phyloP scores from a whole-genome alignment of 2,329 filamentous ascomycete genomes.

The Colletotrichum lindemuthianum region DNA sequence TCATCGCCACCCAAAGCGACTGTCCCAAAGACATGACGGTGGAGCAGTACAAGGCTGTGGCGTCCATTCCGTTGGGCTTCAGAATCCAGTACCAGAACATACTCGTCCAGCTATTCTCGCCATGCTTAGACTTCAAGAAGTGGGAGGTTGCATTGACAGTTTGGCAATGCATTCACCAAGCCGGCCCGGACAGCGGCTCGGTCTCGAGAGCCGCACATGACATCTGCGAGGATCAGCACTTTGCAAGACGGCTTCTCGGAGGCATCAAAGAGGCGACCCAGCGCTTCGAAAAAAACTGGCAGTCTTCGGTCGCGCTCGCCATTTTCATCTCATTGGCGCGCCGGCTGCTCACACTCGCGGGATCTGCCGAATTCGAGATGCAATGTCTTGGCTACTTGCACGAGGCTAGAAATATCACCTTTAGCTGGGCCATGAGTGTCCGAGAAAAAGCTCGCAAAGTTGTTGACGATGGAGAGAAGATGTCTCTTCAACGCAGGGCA shows the following conservation, averaged over 20 bases:
- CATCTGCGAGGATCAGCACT: neutral
- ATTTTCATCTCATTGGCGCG: conserved; percentile 51
- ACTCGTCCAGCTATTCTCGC: conserved; percentile 57
- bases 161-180: conserved; percentile 60
- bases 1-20: conserved; percentile 58
- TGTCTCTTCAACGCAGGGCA: conserved; percentile 44
- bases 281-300: conserved; percentile 61
- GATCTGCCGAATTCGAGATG: conserved; percentile 35
- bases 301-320: conserved; percentile 53
- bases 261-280: conserved; percentile 44
- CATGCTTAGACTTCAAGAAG: conserved; percentile 61
- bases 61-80: conserved; percentile 57
- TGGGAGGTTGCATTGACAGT: conserved; percentile 58
- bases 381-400: conserved; percentile 46
- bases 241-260: conserved; percentile 41
- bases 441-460: conserved; percentile 39
- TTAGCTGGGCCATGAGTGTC: conserved; percentile 53
- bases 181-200: conserved; percentile 46
- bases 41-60: conserved; percentile 65
- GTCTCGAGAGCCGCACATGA: neutral
- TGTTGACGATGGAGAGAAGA: conserved; percentile 41
- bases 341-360: conserved; percentile 54
- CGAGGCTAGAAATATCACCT: conserved; percentile 44
- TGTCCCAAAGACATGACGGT: conserved; percentile 61
- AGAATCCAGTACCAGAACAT: conserved; percentile 67